These are phyloP conservation scores for Gastrodia elata DNA, from an alignment of 106 monocot species.

Conservation along the genomic window DNA sequence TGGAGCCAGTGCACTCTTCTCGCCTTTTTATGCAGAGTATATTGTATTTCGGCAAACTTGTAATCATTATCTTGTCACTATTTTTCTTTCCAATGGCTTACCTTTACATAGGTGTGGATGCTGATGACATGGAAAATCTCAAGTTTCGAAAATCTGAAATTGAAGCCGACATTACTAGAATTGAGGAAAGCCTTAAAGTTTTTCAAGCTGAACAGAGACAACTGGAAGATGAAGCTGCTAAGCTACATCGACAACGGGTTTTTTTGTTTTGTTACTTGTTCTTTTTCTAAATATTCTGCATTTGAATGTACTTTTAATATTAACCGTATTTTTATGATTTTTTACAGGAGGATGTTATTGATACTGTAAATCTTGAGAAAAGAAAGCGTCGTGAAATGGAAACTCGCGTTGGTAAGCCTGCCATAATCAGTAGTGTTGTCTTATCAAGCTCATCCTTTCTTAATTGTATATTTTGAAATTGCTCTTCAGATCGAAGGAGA, in stretches of 20 bases:
- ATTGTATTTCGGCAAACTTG: slow-evolving; percentile 11
- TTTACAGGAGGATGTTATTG: slow-evolving; percentile 59
- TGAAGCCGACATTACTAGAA: slow-evolving; percentile 35
- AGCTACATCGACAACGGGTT: slow-evolving; percentile 60
- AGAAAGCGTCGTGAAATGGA: slow-evolving; percentile 58
- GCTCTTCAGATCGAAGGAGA: slow-evolving; percentile 50
- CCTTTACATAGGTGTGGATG: slow-evolving; percentile 48
- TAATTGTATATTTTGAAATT: slow-evolving; percentile 5
- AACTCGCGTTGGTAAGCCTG: slow-evolving; percentile 62
- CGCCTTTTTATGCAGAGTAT: slow-evolving; percentile 79
- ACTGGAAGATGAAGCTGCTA: slow-evolving; percentile 72
- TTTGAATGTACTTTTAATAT: background rate
- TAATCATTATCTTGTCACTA: background rate
- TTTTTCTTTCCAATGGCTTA: slow-evolving; percentile 4
- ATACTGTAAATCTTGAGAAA: slow-evolving; percentile 39
- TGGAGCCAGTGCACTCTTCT: slow-evolving; percentile 57
- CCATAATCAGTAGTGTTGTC: background rate
- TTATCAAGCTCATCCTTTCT: background rate
- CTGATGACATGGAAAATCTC: slow-evolving; percentile 58
- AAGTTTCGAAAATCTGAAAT: slow-evolving; percentile 44
- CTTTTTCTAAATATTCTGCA: background rate
- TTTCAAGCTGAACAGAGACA: slow-evolving; percentile 64
- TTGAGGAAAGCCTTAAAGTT: slow-evolving; percentile 47
- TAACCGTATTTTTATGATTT: background rate
- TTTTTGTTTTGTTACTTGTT: slow-evolving; percentile 9